Evolutionary conservation across 2,329 filamentous ascomycete species (phyloP).

Genomic region (Colletotrichum endophyticum): DNA sequence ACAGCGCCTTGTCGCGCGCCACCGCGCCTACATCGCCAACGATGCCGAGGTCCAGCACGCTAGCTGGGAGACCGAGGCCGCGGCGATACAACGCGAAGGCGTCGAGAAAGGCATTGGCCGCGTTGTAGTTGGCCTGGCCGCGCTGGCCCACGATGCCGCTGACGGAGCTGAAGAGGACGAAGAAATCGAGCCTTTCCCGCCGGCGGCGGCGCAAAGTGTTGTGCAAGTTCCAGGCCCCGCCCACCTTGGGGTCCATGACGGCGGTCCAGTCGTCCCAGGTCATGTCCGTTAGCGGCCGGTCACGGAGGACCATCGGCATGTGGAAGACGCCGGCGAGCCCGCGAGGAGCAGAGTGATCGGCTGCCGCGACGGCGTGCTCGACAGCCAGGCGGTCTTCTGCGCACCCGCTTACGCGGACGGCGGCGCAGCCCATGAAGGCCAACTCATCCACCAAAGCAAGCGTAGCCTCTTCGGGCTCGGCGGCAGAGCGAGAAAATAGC

Average conservation of each 20-base stretch:
- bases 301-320: constrained; percentile 35
- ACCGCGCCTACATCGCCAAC: constrained; percentile 43
- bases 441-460: constrained; percentile 20
- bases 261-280: not conserved
- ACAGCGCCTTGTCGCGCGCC: not conserved
- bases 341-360: constrained; percentile 11
- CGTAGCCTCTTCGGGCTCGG: not conserved
- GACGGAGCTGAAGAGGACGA: constrained; percentile 37
- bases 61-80: constrained; percentile 37
- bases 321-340: constrained; percentile 40
- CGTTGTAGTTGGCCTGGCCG: constrained; percentile 39
- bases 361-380: constrained; percentile 10
- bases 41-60: constrained; percentile 41
- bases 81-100: constrained; percentile 28
- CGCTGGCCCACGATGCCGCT: constrained; percentile 31
- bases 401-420: constrained; percentile 23
- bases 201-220: not conserved
- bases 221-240: not conserved
- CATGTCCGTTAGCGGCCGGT: not conserved
- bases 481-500: constrained; percentile 50
- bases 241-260: not conserved
- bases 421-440: not conserved
- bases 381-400: constrained; percentile 28
- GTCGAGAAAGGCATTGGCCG: constrained; percentile 37
- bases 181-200: constrained; percentile 35